Evolutionary conservation across 495 filamentous ascomycete species (phyloP), one percentile per base, ranked within the genome.

Genomic region (Tetracladium marchalianum): DNA sequence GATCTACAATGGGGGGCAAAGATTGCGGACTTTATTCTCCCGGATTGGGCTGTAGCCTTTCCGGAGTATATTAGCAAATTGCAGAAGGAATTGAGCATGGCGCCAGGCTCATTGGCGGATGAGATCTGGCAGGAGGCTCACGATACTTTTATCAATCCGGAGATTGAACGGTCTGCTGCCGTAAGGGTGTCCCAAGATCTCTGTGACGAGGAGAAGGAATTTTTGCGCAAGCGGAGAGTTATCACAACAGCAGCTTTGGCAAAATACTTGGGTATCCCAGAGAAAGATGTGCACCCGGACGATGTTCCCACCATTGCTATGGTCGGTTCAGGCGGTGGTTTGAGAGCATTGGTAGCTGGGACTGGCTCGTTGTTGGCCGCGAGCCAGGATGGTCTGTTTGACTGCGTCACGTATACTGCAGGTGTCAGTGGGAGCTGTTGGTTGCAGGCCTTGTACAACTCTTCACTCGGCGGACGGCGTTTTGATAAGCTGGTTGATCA

Each of bases 361-460:
- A 76, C 86, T 0, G 85, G 89, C 11, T 95, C 87, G 1, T 84
- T 87, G 44, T 66, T 90, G 11, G 85, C 85, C 27, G 72, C 87
- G 4, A 73, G 84, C 19, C 85, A 95, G 62, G 80, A 82, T 39
- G 92, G 92, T 0, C 68, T 98, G 0, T 94, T 92, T 61, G 87
- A 95, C 59, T 95, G 90, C 61, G 75, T 84, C 0, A 98, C 89
- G 0, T 98, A 98, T 56, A 90, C 87, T 0, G 87, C 92, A 18
- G 92, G 92, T 7, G 92, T 98, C 12, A 90, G 85, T 56, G 92
- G 92, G 4, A 92, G 85, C 52, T 96, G 92, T 61, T 98, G 92
- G 92, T 67, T 96, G 27, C 90, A 96, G 62, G 72, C 86, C 1
- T 70, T 98, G 8, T 96, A 85, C 59, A 80, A 89, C 53, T 94